A percentile compares a stretch with the other conserved stretches of the same genome.
These are phyloP conservation scores for Chionographis japonica DNA, from an alignment of 106 monocot genomes.

Conservation along the genomic window DNA sequence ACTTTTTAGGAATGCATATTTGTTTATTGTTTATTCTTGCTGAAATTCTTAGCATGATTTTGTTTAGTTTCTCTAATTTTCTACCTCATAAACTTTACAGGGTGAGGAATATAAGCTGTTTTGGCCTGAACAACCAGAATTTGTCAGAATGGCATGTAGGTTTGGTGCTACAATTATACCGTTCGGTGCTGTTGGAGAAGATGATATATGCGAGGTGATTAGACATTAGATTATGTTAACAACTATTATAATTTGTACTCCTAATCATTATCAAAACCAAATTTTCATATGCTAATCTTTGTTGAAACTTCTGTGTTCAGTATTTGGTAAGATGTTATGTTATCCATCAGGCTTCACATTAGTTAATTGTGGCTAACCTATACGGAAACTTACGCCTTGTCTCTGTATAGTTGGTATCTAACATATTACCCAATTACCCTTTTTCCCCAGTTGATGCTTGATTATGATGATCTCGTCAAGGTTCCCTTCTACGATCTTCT, in stretches of 20 bases:
- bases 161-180: slow-evolving; percentile 68
- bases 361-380: no score
- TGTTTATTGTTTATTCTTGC: no score
- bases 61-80: not conserved
- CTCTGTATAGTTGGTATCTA: not conserved
- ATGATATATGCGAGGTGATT: slow-evolving; percentile 52
- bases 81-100: slow-evolving; percentile 19
- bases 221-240: not conserved
- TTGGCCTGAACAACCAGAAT: slow-evolving; percentile 66
- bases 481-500: slow-evolving; percentile 50
- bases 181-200: slow-evolving; percentile 66
- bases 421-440: not conserved
- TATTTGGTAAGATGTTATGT: no score
- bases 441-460: slow-evolving; percentile 46
- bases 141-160: slow-evolving; percentile 63
- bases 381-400: not conserved
- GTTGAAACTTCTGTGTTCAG: no score
- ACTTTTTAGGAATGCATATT: no score
- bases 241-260: not conserved
- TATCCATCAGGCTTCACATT: no score
- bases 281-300: not conserved
- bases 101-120: slow-evolving; percentile 70
- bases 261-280: not conserved
- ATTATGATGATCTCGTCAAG: slow-evolving; percentile 65
- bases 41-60: no score